phyloP scores from a whole-genome alignment of 2,329 filamentous ascomycete genomes.

The Polytolypa hystricis region DNA sequence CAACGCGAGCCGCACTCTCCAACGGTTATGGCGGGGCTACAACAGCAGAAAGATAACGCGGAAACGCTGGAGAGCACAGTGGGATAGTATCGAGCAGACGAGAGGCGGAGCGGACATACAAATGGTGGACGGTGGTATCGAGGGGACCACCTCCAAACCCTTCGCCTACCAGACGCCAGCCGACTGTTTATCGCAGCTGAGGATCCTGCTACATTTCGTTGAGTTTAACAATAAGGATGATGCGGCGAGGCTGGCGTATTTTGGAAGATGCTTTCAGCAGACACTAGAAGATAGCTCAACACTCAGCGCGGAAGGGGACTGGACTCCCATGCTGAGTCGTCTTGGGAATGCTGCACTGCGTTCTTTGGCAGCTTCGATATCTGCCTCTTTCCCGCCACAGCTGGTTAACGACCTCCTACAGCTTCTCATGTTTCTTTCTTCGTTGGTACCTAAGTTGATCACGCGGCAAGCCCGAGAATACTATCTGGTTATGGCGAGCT shows the following conservation, averaged over 20 bases:
- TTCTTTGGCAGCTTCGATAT: slow-evolving; percentile 20
- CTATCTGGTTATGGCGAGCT: slow-evolving; percentile 27
- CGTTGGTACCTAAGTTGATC: slow-evolving; percentile 30
- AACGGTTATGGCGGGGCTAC: slow-evolving; percentile 74
- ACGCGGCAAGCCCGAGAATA: slow-evolving; percentile 28
- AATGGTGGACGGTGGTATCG: slow-evolving; percentile 22
- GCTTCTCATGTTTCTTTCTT: slow-evolving; percentile 26
- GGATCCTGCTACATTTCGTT: slow-evolving; percentile 58
- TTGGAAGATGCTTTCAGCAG: slow-evolving; percentile 31
- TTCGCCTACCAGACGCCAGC: slow-evolving; percentile 23
- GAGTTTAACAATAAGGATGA: slow-evolving; percentile 38
- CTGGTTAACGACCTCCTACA: slow-evolving; percentile 24
- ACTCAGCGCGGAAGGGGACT: slow-evolving; percentile 29
- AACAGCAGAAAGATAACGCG: slow-evolving; percentile 49
- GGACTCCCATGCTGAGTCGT: slow-evolving; percentile 30
- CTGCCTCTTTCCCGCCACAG: slow-evolving; percentile 13
- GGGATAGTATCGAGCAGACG: slow-evolving; percentile 48
- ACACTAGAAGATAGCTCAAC: slow-evolving; percentile 28
- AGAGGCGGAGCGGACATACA: slow-evolving; percentile 19
- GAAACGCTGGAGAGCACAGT: slow-evolving; percentile 46
- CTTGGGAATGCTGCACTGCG: slow-evolving; percentile 26
- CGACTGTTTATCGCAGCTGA: slow-evolving; percentile 43
- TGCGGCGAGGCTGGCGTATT: slow-evolving; percentile 32
- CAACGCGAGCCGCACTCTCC: slow-evolving; percentile 62
- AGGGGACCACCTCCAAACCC: slow-evolving; percentile 6